Conservation (phyloP, 2,329 filamentous ascomycete species). For the Claviceps fusiformis region DNA sequence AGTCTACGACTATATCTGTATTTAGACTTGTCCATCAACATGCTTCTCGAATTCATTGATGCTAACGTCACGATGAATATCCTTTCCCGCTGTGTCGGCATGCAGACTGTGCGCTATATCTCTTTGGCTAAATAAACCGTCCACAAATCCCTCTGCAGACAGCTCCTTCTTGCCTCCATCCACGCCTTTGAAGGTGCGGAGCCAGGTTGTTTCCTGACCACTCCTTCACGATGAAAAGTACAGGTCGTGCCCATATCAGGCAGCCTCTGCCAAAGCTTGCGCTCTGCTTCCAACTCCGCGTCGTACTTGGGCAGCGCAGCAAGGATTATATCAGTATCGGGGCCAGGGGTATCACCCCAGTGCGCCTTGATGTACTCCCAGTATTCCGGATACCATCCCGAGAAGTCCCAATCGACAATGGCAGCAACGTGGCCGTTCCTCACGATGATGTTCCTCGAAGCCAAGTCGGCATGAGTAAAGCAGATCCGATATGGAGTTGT, state of each 20-base stretch:
- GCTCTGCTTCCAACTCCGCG: slow-evolving; percentile 13
- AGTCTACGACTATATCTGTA: too few species aligned
- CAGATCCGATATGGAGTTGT: slow-evolving; percentile 10
- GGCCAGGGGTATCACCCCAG: slow-evolving; percentile 9
- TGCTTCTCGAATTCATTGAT: too few species aligned
- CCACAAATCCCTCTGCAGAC: slow-evolving; percentile 10
- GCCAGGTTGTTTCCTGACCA: slow-evolving; percentile 2
- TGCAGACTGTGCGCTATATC: background rate
- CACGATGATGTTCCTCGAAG: slow-evolving; percentile 16
- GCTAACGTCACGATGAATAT: background rate
- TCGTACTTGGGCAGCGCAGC: slow-evolving; percentile 12
- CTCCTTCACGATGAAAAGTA: background rate
- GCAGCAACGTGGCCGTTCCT: slow-evolving; percentile 12
- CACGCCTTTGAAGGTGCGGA: slow-evolving; percentile 12
- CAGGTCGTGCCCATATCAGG: slow-evolving; percentile 8
- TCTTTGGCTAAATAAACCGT: slow-evolving; percentile 3
- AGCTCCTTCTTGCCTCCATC: slow-evolving; percentile 11
- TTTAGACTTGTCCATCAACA: too few species aligned
- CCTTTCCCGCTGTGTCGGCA: background rate
- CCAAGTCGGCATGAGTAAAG: slow-evolving; percentile 16
- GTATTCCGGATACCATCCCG: slow-evolving; percentile 23
- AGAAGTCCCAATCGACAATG: slow-evolving; percentile 19
- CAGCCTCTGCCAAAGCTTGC: slow-evolving; percentile 10
- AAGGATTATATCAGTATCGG: slow-evolving; percentile 9
- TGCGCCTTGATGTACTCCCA: slow-evolving; percentile 16